Evolutionary conservation across 305 asterid species (phyloP), one percentile per base, ranked within the genome.

Genomic region (Rubia balearica): DNA sequence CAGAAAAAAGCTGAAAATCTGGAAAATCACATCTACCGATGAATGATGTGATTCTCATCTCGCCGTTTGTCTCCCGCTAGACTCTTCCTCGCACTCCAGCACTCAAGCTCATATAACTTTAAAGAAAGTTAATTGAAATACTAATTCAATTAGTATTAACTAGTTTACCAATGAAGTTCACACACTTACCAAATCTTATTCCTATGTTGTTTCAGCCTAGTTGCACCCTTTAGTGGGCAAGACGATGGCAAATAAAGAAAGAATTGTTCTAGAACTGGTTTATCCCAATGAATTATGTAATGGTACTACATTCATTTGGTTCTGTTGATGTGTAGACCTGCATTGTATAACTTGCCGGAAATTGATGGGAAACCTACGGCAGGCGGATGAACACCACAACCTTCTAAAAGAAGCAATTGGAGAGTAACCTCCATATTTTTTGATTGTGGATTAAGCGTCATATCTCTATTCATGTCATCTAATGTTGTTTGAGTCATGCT

Each of bases 211-310:
- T 49, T 81, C 4, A 81, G 51, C 59, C 73, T 86, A 22, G 59
- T 64, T 64, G 48, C 70, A 11, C 45, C 74, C 51, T 49, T 71
- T 77, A 64, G 16, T 64, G 81, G 79, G 3, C 14, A 19, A 19
- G 66, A 76, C 19, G 43, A 73, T 38, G 75, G 71, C 41, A 62
- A 69, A 38, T 81, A 83, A 73, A 78, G 92, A 81, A 79, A 87
- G 90, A 92, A 30, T 30, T 30, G 3, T 1, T 30, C 33, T 30
- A 1, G 33, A 30, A 30, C 33, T 30, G 33, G 33, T 30, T 30
- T 30, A 3, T 30, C 33, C 33, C 33, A 30, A 30, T 30, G 33
- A 30, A 30, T 30, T 30, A 30, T 30, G 3, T 30, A 30, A 30
- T 30, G 33, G 33, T 30, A 30, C 33, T 30, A 30, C 33, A 30